Evolutionary conservation across 1,284 basidiomycete species (phyloP).

Genomic region (Moniliella sp.): DNA sequence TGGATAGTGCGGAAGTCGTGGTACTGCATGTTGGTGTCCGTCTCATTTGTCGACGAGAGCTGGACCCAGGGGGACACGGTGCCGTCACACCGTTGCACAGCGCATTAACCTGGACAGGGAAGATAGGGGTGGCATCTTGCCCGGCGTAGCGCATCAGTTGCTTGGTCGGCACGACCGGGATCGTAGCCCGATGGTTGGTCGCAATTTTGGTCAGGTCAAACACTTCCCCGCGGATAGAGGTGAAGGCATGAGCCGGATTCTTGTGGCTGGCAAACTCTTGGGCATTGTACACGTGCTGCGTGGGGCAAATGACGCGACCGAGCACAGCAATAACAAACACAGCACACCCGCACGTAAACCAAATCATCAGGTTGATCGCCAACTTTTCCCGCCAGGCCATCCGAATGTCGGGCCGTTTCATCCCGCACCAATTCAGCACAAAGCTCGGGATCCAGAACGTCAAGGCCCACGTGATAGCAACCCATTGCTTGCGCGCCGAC

Average conservation of each 20-base stretch:
- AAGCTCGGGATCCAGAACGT: conserved; percentile 82
- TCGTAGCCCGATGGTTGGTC: conserved; percentile 43
- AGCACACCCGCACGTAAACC: conserved; percentile 68
- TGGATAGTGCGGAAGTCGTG: conserved; percentile 62
- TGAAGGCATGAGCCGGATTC: conserved; percentile 51
- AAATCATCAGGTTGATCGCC: conserved; percentile 73
- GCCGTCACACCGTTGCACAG: conserved; percentile 65
- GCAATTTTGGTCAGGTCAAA: conserved; percentile 46
- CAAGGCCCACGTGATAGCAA: conserved; percentile 63
- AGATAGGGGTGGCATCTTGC: conserved; percentile 51
- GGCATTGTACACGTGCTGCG: conserved; percentile 65
- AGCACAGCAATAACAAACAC: conserved; percentile 81
- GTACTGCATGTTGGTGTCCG: conserved; percentile 54
- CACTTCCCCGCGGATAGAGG: conserved; percentile 72
- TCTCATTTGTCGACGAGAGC: conserved; percentile 56
- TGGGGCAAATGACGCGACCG: conserved; percentile 74
- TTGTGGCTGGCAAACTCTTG: conserved; percentile 57
- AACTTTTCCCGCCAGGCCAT: conserved; percentile 97
- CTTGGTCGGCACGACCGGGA: conserved; percentile 55
- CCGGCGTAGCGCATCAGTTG: conserved; percentile 66
- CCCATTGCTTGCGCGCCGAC: conserved; percentile 62
- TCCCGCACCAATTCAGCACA: too few species aligned
- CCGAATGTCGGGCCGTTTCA: conserved; percentile 78
- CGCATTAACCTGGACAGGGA: conserved; percentile 89
- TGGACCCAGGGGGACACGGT: conserved; percentile 63